Evolutionary conservation across 768 basidiomycete genomes (phyloP).

Genomic region (Hygrophorus russula): DNA sequence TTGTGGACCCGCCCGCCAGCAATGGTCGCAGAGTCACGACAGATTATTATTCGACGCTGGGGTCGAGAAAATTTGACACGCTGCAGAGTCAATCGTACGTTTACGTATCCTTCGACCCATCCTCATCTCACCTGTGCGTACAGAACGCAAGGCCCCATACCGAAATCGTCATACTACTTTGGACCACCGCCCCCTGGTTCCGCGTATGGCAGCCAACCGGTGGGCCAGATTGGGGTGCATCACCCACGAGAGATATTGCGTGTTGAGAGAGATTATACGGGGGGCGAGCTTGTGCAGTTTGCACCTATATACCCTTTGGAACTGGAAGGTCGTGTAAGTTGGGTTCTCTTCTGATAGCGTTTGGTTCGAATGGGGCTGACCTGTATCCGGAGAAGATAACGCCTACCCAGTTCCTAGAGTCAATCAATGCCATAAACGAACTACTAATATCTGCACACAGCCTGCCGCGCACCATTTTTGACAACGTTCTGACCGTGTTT

Average conservation of each 20-base stretch:
- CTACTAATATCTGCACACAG: constrained; percentile 82
- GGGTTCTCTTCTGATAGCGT: not conserved
- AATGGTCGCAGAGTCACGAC: constrained; percentile 23
- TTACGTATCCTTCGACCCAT: constrained; percentile 1
- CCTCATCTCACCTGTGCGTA: not conserved
- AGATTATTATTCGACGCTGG: constrained; percentile 32
- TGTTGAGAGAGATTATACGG: constrained; percentile 85
- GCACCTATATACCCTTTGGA: constrained; percentile 83
- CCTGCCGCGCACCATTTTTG: constrained; percentile 54
- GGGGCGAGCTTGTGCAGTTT: constrained; percentile 88
- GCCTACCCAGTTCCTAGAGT: constrained; percentile 81
- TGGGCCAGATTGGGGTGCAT: constrained; percentile 81
- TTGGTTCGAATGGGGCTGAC: not conserved
- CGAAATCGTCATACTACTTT: constrained; percentile 77
- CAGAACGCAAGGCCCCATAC: constrained; percentile 36
- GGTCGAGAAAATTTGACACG: constrained; percentile 30
- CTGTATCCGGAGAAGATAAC: constrained; percentile 48
- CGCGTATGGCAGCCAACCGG: constrained; percentile 70
- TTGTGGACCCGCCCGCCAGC: constrained; percentile 35
- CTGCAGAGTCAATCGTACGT: constrained; percentile 34
- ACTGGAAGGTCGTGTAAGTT: constrained; percentile 80
- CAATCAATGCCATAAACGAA: constrained; percentile 86
- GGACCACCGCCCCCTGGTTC: constrained; percentile 69
- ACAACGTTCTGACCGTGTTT: constrained; percentile 70
- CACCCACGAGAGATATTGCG: constrained; percentile 88